Evolutionary conservation across 805 yeast genomes (phyloP).

Genomic region (Pichia insulana): DNA sequence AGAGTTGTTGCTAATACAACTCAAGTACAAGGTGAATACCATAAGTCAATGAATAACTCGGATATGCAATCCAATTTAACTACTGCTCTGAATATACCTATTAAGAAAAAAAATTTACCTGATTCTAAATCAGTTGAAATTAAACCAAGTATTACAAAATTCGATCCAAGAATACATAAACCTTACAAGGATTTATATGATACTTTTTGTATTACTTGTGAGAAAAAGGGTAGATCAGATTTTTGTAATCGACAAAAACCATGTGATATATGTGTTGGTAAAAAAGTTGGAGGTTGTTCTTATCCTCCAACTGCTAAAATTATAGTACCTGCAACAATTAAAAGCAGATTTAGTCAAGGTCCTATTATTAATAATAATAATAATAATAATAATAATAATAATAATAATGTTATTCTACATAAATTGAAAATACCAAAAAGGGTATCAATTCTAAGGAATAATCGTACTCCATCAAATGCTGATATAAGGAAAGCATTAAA

Average conservation of each 20-base stretch:
- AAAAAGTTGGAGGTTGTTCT: constrained; percentile 7
- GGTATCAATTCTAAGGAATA: no score
- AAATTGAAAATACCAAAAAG: not conserved
- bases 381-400: not conserved
- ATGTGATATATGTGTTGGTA: constrained; percentile 12
- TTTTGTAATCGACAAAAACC: constrained; percentile 10
- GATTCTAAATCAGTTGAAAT: no score
- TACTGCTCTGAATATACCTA: no score
- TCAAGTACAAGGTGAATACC: no score
- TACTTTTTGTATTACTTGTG: constrained; percentile 11
- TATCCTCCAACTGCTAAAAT: constrained; percentile 9
- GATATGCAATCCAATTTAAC: no score
- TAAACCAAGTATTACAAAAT: not conserved
- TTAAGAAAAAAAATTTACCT: no score
- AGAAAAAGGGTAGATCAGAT: constrained; percentile 1
- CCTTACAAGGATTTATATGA: constrained; percentile 4
- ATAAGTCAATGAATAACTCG: not conserved
- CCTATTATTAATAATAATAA: no score
- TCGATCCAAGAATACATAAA: constrained; percentile 5
- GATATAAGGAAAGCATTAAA: no score
- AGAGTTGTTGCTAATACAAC: no score
- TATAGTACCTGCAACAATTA: constrained; percentile 1
- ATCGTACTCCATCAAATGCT: no score
- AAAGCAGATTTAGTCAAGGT: no score
- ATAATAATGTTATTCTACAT: not conserved